These are phyloP conservation scores for Paramyrothecium sp. DNA, from an alignment of 2,329 filamentous ascomycete species.

Conservation along the genomic window DNA sequence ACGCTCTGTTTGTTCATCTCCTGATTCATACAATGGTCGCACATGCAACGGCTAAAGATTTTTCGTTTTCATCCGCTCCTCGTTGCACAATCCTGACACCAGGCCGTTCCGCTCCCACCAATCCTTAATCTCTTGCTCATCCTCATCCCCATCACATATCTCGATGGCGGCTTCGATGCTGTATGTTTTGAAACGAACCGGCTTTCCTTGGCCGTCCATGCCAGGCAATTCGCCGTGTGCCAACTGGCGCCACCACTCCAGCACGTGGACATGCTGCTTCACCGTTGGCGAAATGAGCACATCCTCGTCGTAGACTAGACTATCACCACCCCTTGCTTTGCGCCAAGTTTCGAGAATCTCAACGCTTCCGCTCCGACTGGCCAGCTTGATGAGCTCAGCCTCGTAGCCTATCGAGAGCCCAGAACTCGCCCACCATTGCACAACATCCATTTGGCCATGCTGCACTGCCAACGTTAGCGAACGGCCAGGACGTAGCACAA, in stretches of 20 bases:
- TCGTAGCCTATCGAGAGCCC: slow-evolving; percentile 77
- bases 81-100: slow-evolving; percentile 77
- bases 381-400: slow-evolving; percentile 80
- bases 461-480: slow-evolving; percentile 82
- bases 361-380: slow-evolving; percentile 81
- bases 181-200: slow-evolving; percentile 90
- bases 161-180: slow-evolving; percentile 94
- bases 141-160: slow-evolving; percentile 65
- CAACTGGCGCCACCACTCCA: slow-evolving; percentile 89
- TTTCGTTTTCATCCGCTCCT: slow-evolving; percentile 86
- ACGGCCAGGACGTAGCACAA: slow-evolving; percentile 76
- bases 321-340: slow-evolving; percentile 60
- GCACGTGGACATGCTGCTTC: slow-evolving; percentile 77
- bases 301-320: slow-evolving; percentile 75
- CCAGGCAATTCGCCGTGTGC: slow-evolving; percentile 53
- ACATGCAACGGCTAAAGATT: slow-evolving; percentile 48
- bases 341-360: slow-evolving; percentile 83
- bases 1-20: no score
- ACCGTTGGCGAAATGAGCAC: slow-evolving; percentile 85
- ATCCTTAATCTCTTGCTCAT: slow-evolving; percentile 69
- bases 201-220: slow-evolving; percentile 56
- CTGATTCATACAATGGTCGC: no score
- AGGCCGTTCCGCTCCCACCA: slow-evolving; percentile 90
- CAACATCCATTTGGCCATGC: slow-evolving; percentile 71
- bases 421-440: slow-evolving; percentile 86